A percentile compares a stretch with the other conserved stretches of the same genome.
Conservation (phyloP, 208 protist genomes). For the Crithidia fasciculata region DNA sequence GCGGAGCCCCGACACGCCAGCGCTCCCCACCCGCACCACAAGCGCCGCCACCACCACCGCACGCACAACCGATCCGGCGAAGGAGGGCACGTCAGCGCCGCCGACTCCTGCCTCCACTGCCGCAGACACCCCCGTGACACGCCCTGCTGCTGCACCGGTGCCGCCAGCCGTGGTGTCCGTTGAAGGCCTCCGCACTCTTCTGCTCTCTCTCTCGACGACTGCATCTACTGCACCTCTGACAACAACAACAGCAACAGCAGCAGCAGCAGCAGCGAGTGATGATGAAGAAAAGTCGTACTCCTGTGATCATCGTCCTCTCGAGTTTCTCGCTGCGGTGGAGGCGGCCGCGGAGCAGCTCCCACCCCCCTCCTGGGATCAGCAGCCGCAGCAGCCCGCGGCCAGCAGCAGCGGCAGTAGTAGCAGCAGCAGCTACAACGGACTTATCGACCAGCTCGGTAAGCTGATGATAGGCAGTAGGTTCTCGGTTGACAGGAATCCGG, state of each 20-base stretch:
- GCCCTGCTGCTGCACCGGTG: neutral
- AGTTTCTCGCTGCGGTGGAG: neutral
- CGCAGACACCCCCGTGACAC: neutral
- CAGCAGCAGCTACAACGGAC: neutral
- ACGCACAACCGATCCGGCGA: too few species aligned
- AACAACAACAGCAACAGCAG: neutral
- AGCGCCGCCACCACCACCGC: too few species aligned
- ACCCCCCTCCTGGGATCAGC: too few species aligned
- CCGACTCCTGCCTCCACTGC: neutral
- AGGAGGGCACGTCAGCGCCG: neutral
- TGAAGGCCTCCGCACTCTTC: conserved; percentile 18
- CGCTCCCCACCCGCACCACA: too few species aligned
- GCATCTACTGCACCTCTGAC: neutral
- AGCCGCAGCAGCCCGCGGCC: too few species aligned
- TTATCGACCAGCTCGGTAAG: neutral
- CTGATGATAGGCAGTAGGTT: neutral
- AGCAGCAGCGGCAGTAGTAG: neutral
- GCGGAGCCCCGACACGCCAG: too few species aligned
- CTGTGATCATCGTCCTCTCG: neutral
- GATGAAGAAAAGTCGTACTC: too few species aligned
- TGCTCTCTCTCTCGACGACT: conserved; percentile 16
- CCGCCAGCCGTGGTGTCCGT: conserved; percentile 18
- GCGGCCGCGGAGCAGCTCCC: neutral
- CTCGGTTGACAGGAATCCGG: neutral
- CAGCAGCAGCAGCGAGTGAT: neutral